Conservation (phyloP, 441 rosid species). For the Gossypium trilobum region DNA sequence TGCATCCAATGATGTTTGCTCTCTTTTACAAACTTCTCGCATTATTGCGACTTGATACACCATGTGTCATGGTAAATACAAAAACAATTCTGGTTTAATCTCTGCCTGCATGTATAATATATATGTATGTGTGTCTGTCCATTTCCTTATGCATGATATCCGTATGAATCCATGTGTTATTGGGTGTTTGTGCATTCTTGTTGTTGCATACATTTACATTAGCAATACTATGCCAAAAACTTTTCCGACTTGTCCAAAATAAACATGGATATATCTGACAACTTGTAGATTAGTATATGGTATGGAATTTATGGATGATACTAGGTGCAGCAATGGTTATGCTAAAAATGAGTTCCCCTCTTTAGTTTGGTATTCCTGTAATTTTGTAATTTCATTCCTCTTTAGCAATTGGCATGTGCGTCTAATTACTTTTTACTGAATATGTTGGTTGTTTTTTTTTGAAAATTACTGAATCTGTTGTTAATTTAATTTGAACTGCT, state of each 20-base stretch:
- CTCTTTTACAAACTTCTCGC: constrained; percentile 53
- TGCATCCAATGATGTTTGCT: constrained; percentile 71
- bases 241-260: not conserved
- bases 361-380: not conserved
- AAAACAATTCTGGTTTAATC: not conserved
- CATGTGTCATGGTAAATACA: constrained; percentile 54
- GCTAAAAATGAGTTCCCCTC: not conserved
- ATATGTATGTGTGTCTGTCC: no score
- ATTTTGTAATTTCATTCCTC: not conserved
- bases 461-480: not conserved
- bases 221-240: not conserved
- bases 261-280: not conserved
- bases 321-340: not conserved
- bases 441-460: no score
- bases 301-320: not conserved
- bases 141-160: no score
- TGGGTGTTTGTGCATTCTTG: not conserved
- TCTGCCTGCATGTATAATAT: not conserved
- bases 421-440: not conserved
- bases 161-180: not conserved
- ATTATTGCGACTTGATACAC: constrained; percentile 58
- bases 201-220: not conserved
- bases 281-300: not conserved
- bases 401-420: not conserved
- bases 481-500: not conserved